Evolutionary conservation across 1,284 basidiomycete species (phyloP), one percentile per base, ranked within the genome.

Genomic region (Ustilago shanxiensis): DNA sequence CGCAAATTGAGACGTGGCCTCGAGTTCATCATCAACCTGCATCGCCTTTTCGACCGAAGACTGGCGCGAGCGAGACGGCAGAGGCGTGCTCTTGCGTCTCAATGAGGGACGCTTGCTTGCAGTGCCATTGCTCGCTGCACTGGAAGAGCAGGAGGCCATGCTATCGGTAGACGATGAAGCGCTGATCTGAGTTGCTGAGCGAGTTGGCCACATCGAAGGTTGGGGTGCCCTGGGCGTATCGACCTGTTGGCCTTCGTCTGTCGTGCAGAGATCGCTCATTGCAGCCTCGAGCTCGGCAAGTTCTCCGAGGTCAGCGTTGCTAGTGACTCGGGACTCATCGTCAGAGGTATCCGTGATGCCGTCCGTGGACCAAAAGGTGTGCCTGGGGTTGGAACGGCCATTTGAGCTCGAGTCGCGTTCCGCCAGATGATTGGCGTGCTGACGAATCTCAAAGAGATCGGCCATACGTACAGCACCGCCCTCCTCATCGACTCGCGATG

Each of bases 311-410:
- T 77, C 75, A 20, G 70, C 71, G 20, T 65, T 66, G 71, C 75
- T 77, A 22, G 71, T 73, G 31, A 52, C 71, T 3, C 75, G 63
- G n/a, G 75, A 77, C 4, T 77, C 75, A 59, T 77, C 75, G 57
- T 77, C 75, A 1, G 75, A 77, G 3, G 75, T 70, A 33, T 72
- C 70, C 0, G 63, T 64, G 20, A 60, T 26, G 5, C 50, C 51
- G 26, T 72, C 63, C 3, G 20, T 44, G 13, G 52, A 47, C 66
- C 63, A 69, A n/a, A 65, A 66, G 13, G 57, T 51, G 5, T 31
- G 62, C 10, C 51, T 24, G 10, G 28, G 11, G 47, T 1, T 14
- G n/a, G 16, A 18, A 44, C 35, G 11, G 9, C 29, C 18, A 16
- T 18, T 9, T n/a, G n/a, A n/a, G 18, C 18, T 22, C 1, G 44